These are phyloP conservation scores for Pholiota adiposa DNA, from an alignment of 1,284 basidiomycete species.

Conservation along the genomic window DNA sequence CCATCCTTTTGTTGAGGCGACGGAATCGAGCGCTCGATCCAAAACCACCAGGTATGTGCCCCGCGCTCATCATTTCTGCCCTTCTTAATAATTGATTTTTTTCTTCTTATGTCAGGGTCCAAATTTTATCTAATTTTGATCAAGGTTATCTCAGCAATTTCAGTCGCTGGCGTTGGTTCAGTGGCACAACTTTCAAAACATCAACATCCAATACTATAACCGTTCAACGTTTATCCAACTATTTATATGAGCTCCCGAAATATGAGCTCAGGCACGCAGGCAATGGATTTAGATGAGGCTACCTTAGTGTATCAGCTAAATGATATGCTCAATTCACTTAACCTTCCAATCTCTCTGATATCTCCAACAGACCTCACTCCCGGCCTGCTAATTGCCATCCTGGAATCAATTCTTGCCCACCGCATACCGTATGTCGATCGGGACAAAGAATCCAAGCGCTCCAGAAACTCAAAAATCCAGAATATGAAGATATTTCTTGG, in stretches of 20 bases:
- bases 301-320: constrained; percentile 40
- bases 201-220: background rate
- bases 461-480: constrained; percentile 43
- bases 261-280: background rate
- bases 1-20: background rate
- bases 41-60: background rate
- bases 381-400: constrained; percentile 65
- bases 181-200: too few relatives aligned
- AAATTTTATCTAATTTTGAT: background rate
- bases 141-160: background rate
- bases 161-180: too few relatives aligned
- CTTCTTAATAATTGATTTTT: background rate
- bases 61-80: background rate
- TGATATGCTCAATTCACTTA: constrained; percentile 51
- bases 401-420: constrained; percentile 62
- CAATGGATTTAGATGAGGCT: constrained; percentile 12
- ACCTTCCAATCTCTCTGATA: constrained; percentile 56
- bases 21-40: background rate
- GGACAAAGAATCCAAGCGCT: constrained; percentile 39
- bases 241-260: background rate
- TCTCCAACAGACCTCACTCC: constrained; percentile 74
- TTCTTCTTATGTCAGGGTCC: background rate
- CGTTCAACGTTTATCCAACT: background rate
- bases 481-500: constrained; percentile 82
- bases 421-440: constrained; percentile 42